Evolutionary conservation across 2,329 filamentous ascomycete species (phyloP), one percentile per base, ranked within the genome.

Genomic region (Fusarium concolor): DNA sequence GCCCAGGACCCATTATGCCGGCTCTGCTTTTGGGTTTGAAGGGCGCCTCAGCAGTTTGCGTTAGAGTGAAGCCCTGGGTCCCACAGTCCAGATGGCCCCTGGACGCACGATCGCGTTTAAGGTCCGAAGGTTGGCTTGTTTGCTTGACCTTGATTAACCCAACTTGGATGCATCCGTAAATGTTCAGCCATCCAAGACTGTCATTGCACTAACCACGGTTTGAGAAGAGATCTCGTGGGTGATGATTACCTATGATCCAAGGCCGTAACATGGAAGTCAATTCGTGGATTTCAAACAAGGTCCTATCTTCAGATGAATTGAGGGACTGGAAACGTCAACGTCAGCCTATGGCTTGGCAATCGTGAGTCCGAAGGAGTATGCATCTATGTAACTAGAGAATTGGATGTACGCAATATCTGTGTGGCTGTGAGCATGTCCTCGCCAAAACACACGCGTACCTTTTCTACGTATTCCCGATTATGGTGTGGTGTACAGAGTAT

Each of bases 291-390:
- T 14, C 41, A 51, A 39, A 31, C 53, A 41, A 55, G 49, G 31
- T 22, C 37, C 45, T 12, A 38, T 47, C 38, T 59, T 49, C n/a
- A 29, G 22, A 53, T 47, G 50, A 51, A 62, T 50, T 33, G 46
- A 56, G 45, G n/a, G 41, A 61, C 44, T 70, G 67, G 62, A 39
- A 67, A 61, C 62, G 58, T 61, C 58, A 62, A 70, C 71, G 71
- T 74, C 68, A 74, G 68, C 72, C 62, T 46, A 62, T 37, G 58
- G 59, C 67, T 71, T 71, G 68, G 71, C 70, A 68, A 66, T 62
- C 64, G 47, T 39, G 56, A 61, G 31, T 47, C 44, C 41, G 52
- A 59, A 37, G 41, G 41, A 42, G 45, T 29, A 14, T 12, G 28
- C 38, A 54, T 62, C 39, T 29, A 14, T 31, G 29, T 35, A 55